Base-by-base conservation (phyloP, 2,329 filamentous ascomycete species). In the Talaromyces sp. region DNA sequence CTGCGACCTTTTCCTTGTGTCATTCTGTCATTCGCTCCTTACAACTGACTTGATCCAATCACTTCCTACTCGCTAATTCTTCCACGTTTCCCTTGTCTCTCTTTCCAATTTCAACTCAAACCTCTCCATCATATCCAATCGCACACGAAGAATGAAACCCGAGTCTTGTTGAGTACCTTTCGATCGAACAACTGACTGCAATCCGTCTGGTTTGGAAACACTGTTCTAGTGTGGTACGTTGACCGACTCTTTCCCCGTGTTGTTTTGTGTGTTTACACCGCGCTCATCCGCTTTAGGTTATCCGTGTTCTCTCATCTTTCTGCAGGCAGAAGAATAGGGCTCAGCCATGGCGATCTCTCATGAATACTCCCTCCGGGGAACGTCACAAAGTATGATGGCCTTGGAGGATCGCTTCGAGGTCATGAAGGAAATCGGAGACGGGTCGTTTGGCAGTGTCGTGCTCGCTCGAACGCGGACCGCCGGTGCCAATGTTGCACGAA, bases 391-490 rank as follows among this genome's bases (percentile, higher is more conserved):
- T 67, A 81, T 75, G 71, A 83, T 78, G 73, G 78, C 76, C 63
- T 86, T 99, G 59, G 93, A 97, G 75, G 95, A 99, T 74, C 88
- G 93, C 69, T 99, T 97, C 75, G 94, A 99, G 78, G 88, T 99
- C 60, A 81, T 99, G 74, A 99, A 98, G 79, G 95, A 99, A 73
- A 96, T 99, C 75, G 95, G 95, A 56, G 95, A 99, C 86, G 95
- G 95, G 68, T 98, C 95, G 80, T 99, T 99, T 75, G 95, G 95
- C 63, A 98, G 92, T 73, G 95, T 99, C 66, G 90, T 91, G 63
- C 84, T 99, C 65, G 95, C 94, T 68, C 87, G 95, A 76, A 93
- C 96, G 67, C 88, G 95, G 72, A 92, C 90, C 68, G 94, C 93
- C 65, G 95, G 95, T 73, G 89, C 93, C 69, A 90, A 87, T 74